These are phyloP conservation scores for Flaveria ramosissima DNA, from an alignment of 129 eudicot species.

Conservation along the genomic window DNA sequence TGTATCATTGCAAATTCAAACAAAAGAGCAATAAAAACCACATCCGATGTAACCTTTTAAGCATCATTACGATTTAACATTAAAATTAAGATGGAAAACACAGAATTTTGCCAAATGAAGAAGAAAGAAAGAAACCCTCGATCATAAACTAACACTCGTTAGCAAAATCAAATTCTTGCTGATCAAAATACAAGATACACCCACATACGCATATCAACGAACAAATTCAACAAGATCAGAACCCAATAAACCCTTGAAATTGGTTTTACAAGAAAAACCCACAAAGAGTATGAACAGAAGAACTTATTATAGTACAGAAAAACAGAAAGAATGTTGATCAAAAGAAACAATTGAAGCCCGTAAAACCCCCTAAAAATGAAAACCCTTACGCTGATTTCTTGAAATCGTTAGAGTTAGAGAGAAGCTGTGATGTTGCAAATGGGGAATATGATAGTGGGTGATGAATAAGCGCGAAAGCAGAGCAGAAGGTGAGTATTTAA, in stretches of 20 bases:
- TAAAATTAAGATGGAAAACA: not conserved
- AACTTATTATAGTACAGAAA: not conserved
- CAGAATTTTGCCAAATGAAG: not conserved
- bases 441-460: not conserved
- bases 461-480: slow-evolving; percentile 20
- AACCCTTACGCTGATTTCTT: slow-evolving; percentile 2
- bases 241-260: not conserved
- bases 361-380: not conserved
- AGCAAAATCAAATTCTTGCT: not conserved
- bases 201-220: slow-evolving; percentile 21
- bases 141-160: not conserved
- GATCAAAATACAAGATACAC: not conserved
- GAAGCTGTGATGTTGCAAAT: not conserved
- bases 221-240: slow-evolving; percentile 8
- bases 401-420: not conserved
- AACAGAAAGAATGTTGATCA: not conserved
- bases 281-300: not conserved
- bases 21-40: not conserved
- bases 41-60: not conserved
- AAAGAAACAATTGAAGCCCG: slow-evolving; percentile 1
- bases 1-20: not conserved
- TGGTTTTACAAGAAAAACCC: too few relatives aligned
- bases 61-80: not conserved
- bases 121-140: slow-evolving; percentile 7
- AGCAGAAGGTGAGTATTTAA: not conserved